Evolutionary conservation across 352 stramenopile species (phyloP).

Genomic region (Phytopythium cucurbitacearum): DNA sequence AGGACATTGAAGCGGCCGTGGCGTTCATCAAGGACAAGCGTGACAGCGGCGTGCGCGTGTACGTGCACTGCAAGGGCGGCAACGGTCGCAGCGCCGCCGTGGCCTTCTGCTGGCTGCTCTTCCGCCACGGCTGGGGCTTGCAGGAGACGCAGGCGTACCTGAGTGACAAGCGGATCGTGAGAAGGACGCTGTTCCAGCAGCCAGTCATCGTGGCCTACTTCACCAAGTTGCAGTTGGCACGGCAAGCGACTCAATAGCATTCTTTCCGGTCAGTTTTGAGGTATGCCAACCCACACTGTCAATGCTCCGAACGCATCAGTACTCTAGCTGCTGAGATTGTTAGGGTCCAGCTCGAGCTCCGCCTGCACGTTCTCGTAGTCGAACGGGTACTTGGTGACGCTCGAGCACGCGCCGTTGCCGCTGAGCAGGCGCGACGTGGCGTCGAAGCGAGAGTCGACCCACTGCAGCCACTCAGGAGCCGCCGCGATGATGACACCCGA

Average conservation of each 20-base stretch:
- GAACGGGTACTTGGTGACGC: too few species aligned
- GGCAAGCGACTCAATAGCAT: background rate
- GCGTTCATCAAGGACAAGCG: conserved; percentile 89
- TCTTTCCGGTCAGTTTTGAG: too few species aligned
- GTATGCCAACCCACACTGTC: too few species aligned
- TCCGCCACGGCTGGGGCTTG: conserved; percentile 63
- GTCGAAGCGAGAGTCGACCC: too few species aligned
- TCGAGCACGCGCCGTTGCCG: too few species aligned
- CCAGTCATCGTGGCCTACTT: conserved; percentile 83
- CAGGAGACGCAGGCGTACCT: conserved; percentile 86
- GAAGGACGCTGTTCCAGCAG: conserved; percentile 86
- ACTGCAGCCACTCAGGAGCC: too few species aligned
- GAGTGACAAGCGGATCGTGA: conserved; percentile 85
- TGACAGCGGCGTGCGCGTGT: conserved; percentile 84
- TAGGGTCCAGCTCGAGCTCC: too few species aligned
- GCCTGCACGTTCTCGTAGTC: too few species aligned
- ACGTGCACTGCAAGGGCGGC: conserved; percentile 95
- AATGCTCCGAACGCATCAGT: too few species aligned
- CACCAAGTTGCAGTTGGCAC: conserved; percentile 33
- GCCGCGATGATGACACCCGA: background rate
- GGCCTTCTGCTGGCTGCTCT: conserved; percentile 90
- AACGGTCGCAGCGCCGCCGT: conserved; percentile 92
- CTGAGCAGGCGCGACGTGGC: too few species aligned
- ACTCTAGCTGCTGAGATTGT: too few species aligned
- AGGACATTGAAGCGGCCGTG: conserved; percentile 67